These are phyloP conservation scores for Fusarium heterosporum DNA, from an alignment of 2,329 filamentous ascomycete genomes.

Conservation along the genomic window DNA sequence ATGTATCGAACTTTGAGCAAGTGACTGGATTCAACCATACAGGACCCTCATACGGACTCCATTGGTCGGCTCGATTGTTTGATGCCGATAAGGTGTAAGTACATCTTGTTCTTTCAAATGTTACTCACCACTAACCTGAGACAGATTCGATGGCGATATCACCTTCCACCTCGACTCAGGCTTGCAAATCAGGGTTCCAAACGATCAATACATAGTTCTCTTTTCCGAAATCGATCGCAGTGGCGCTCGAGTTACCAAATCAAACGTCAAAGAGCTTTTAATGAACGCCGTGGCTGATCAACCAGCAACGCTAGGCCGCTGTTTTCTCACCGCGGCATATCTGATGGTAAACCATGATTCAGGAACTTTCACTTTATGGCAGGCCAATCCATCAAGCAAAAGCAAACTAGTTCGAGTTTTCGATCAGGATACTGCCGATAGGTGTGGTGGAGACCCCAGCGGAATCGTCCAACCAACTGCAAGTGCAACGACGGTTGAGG, in stretches of 20 bases:
- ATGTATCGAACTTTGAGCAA: constrained; percentile 40
- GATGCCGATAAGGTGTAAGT: constrained; percentile 36
- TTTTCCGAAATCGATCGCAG: constrained; percentile 45
- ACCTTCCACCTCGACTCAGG: constrained; percentile 47
- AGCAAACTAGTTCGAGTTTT: constrained; percentile 30
- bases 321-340: constrained; percentile 51
- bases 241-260: constrained; percentile 42
- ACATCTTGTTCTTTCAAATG: not conserved
- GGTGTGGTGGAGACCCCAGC: constrained; percentile 17
- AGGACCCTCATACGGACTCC: constrained; percentile 20
- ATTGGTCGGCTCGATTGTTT: constrained; percentile 34
- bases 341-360: constrained; percentile 52
- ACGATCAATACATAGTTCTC: constrained; percentile 48
- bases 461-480: constrained; percentile 28
- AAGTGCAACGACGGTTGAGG: not conserved
- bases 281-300: constrained; percentile 39
- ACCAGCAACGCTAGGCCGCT: constrained; percentile 48
- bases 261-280: constrained; percentile 39
- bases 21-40: constrained; percentile 28
- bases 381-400: constrained; percentile 47
- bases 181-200: constrained; percentile 47
- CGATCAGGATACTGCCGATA: constrained; percentile 25
- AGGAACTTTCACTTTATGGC: constrained; percentile 50
- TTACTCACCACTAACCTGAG: not conserved
- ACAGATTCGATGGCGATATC: constrained; percentile 48